Base-by-base conservation (phyloP, 2,329 filamentous ascomycete genomes). In the Aaosphaeria pasadenensis region DNA sequence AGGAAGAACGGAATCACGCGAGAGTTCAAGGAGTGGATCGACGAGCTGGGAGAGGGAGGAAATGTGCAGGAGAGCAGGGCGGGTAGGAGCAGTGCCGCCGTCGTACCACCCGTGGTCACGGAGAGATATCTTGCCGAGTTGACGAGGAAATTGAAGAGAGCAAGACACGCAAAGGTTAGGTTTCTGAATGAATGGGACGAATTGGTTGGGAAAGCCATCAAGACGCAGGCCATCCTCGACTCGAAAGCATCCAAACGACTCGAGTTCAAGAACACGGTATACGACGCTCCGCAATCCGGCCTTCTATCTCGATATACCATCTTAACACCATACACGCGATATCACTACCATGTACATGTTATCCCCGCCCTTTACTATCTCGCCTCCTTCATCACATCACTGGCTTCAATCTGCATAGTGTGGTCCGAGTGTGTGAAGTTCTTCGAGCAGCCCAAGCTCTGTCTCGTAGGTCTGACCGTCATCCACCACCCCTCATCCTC, bases 391-490 rank as follows among this genome's bases (percentile, higher is more conserved):
- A 62, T 94, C 48, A 78, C 95, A 24, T 80, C 86, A 0, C 64
- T 87, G 1, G 91, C 90, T 2, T 97, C 94, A 0, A 77, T 83
- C 43, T 88, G 85, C 57, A 87, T 99, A 51, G 80, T 97, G 44
- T 97, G 91, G 91, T 96, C 91, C 1, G 94, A 99, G 75, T 74
- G 96, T 47, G 83, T 96, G 70, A 95, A 94, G 67, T 83, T 85
- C n/a, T 80, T 89, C 43, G 83, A 88, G 7, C 17, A 24, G 17
- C 87, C 89, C 1, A 82, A 84, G 31, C 77, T 95, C 9, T 96
- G 91, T 1, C 77, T 86, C 38, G 82, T 88, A 53, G 80, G 79
- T 42, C 74, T 86, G 33, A 83, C 80, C 4, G 85, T 91, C 3
- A 79, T 90, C n/a, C 86, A 89, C 59, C 88, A 91, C 55, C 86